Conservation (phyloP, 176 grass and related monocot species). For the Raddia guianensis region DNA sequence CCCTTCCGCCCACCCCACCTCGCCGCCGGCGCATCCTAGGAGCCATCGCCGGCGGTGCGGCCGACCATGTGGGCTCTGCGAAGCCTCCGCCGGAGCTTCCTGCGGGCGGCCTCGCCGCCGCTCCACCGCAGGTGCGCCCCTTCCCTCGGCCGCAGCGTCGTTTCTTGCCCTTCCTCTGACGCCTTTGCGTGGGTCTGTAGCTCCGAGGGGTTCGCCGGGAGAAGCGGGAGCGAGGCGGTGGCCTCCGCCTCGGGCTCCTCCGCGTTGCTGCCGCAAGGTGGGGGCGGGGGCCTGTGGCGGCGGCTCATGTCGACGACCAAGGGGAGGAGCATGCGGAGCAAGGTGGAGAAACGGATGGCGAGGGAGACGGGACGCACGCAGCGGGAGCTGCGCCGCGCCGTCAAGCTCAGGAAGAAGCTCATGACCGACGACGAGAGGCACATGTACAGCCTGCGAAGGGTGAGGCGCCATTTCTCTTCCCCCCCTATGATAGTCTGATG, state of each 20-base stretch:
- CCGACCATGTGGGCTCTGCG: slow-evolving; percentile 42
- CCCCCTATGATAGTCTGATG: no score
- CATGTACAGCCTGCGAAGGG: slow-evolving; percentile 85
- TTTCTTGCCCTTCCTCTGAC: neutral
- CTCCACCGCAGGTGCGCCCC: slow-evolving; percentile 38
- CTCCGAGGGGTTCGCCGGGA: slow-evolving; percentile 12
- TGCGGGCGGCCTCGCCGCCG: slow-evolving; percentile 20
- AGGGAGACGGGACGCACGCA: slow-evolving; percentile 90
- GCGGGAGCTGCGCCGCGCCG: slow-evolving; percentile 79
- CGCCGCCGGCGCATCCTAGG: slow-evolving; percentile 3
- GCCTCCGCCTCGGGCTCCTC: neutral
- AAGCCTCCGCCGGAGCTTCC: slow-evolving; percentile 25
- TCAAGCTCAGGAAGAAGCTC: slow-evolving; percentile 93
- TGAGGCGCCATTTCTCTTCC: slow-evolving; percentile 2
- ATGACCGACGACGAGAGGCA: slow-evolving; percentile 96
- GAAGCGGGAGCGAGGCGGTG: neutral
- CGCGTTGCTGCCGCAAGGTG: neutral
- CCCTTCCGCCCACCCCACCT: slow-evolving; percentile 20
- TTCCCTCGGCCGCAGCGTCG: neutral
- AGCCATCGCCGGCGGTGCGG: neutral
- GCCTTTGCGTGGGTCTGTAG: neutral
- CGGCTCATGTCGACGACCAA: slow-evolving; percentile 83
- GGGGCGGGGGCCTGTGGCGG: neutral
- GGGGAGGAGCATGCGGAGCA: slow-evolving; percentile 89
- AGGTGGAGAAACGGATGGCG: slow-evolving; percentile 92